Evolutionary conservation across 2,329 filamentous ascomycete genomes (phyloP), one percentile per base, ranked within the genome.

Genomic region (Elsinoe perseae): DNA sequence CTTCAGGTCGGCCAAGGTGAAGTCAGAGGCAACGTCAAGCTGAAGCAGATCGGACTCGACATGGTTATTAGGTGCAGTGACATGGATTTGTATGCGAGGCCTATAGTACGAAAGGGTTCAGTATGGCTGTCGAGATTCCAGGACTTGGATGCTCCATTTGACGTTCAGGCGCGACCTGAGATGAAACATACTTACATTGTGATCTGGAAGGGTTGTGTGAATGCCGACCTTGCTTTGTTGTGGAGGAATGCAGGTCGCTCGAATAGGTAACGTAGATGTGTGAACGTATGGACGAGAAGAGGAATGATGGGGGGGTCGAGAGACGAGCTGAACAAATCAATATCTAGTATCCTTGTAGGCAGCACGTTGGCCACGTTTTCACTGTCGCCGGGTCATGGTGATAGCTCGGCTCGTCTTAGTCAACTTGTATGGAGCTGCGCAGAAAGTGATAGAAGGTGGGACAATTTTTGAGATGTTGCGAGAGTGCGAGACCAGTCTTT

Each of bases 1-100:
- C 72, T 95, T 95, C 62, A 98, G 81, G 54, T 89, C 85, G 65
- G 85, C 85, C 64, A 97, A 74, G 48, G 88, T 89, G 78, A 93
- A 89, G 65, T 89, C 87, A 40, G 84, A 79, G 59, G 86, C 86
- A 62, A 95, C 83, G 65, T 95, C 89, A 63, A 95, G 81, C 57
- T 83, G 85, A 64, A 95, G 78, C 67, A 95, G 80, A 66, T 89
- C 87, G 61, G 85, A 81, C 69, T 89, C 85, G 58, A 75, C 67
- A 63, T 75, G 73, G 68, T 83, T 77, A 68, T 87, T 83, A 61
- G 85, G 82, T 62, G 86, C 86, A 68, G 86, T 86, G 69, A 95
- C 87, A 71, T 82, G 89, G 72, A 95, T 83, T 54, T 89, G 93
- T 73, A 95, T 86, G 72, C 85, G 87, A 58, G 75, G 74, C 90